These are phyloP conservation scores for Clonostachys rhizophaga DNA, from an alignment of 2,329 filamentous ascomycete genomes.

Conservation along the genomic window DNA sequence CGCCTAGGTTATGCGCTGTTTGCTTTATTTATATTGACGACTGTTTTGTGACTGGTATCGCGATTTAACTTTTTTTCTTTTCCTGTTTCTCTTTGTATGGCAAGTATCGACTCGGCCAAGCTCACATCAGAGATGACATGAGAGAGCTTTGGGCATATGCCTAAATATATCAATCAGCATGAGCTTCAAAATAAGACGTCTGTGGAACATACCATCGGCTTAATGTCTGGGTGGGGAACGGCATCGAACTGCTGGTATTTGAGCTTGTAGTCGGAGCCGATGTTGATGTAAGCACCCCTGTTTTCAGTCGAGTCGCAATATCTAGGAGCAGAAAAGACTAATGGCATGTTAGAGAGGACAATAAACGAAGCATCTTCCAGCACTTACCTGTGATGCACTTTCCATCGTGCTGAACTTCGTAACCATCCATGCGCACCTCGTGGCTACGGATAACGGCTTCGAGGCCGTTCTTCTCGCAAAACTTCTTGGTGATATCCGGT, in stretches of 20 bases:
- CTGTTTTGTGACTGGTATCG: no score
- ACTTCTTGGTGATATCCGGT: constrained; percentile 90
- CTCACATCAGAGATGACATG: constrained; percentile 69
- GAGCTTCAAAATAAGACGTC: constrained; percentile 3
- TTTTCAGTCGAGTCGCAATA: constrained; percentile 99
- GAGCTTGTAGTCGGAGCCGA: constrained; percentile 87
- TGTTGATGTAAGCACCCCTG: constrained; percentile 97
- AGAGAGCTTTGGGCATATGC: constrained; percentile 83
- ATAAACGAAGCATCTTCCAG: not conserved
- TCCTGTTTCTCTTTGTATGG: constrained; percentile 1
- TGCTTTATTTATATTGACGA: no score
- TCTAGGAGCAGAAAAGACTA: constrained; percentile 93
- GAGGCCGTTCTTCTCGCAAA: constrained; percentile 93
- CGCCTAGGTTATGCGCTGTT: no score
- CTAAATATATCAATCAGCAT: constrained; percentile 33
- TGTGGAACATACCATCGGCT: constrained; percentile 67
- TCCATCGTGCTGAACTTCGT: constrained; percentile 94
- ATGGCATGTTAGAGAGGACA: constrained; percentile 13
- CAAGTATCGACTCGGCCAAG: not conserved
- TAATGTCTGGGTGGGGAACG: constrained; percentile 92
- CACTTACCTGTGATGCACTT: constrained; percentile 82
- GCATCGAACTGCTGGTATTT: constrained; percentile 92
- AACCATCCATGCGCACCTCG: constrained; percentile 98
- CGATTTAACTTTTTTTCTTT: not conserved
- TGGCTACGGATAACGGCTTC: constrained; percentile 95